These are phyloP conservation scores for Penicillium cataractarum DNA, from an alignment of 495 filamentous ascomycete species.

Conservation along the genomic window DNA sequence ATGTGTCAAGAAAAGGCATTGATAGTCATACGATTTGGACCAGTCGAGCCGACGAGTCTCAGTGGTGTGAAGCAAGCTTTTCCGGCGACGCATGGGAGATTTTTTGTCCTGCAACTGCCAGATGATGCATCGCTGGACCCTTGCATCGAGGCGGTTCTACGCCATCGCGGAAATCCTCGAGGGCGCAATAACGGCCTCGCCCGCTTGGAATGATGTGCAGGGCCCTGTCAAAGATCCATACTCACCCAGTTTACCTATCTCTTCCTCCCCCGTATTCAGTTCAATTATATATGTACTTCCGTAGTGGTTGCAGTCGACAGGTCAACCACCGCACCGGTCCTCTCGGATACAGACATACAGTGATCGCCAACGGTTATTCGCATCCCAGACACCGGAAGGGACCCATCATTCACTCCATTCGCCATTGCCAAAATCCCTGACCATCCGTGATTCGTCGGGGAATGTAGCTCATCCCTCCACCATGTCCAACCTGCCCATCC, in stretches of 20 bases:
- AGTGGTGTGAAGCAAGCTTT: slow-evolving; percentile 16
- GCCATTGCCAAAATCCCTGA: neutral
- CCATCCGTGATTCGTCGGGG: slow-evolving; percentile 21
- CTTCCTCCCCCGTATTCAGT: neutral
- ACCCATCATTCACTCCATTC: slow-evolving; percentile 2
- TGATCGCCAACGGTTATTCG: slow-evolving; percentile 37
- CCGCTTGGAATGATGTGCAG: slow-evolving; percentile 1
- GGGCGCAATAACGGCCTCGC: slow-evolving; percentile 1
- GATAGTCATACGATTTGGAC: neutral
- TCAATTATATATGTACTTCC: neutral
- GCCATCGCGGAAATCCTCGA: slow-evolving; percentile 10
- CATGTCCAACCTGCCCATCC: neutral
- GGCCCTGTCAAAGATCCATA: neutral
- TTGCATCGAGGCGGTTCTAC: slow-evolving; percentile 20
- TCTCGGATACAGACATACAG: slow-evolving; percentile 20
- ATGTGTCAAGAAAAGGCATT: neutral
- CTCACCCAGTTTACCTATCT: neutral
- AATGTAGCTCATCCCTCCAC: slow-evolving; percentile 3
- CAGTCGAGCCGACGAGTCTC: slow-evolving; percentile 7
- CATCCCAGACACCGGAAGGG: slow-evolving; percentile 19
- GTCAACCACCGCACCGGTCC: slow-evolving; percentile 7
- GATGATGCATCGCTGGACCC: slow-evolving; percentile 14
- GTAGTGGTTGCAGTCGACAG: neutral
- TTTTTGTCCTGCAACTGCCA: neutral
- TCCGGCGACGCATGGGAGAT: slow-evolving; percentile 16